Evolutionary conservation across 257 asterid species (phyloP), one percentile per base, ranked within the genome.

Genomic region (Solanum appendiculatum): DNA sequence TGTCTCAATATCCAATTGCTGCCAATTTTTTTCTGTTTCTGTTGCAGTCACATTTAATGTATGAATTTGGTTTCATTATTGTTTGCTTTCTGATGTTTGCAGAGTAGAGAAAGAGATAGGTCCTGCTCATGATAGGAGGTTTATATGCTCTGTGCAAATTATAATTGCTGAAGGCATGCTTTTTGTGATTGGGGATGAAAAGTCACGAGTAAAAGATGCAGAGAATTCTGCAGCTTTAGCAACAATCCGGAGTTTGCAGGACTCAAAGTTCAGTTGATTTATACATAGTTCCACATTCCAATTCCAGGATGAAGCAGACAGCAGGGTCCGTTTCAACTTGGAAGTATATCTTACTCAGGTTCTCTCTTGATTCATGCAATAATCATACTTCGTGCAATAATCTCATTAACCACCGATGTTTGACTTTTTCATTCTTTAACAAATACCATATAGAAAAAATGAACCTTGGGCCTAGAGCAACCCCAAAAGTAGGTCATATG

Each of bases 221-320:
- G 98, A 94, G 88, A 94, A 86, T 88, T 94, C 98, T 54, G 99
- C 98, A 66, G 98, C 99, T 83, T 92, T 92, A 25, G 34, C 39
- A 42, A 92, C 94, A 95, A 91, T 97, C 36, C 75, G 7, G 33
- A 90, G 89, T 54, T 90, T 95, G 42, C 89, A 86, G 82, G 89
- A 90, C 25, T 85, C 91, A 15, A 91, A 89, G 7, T 88, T 90
- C 85, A 54, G 92, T 25, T 89, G 91, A 89, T 72, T 31, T 78
- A 15, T 77, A 42, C 25, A 4, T 78, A 44, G 81, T 42, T 46
- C 25, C 84, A 42, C 14, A 12, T 78, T 25, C 63, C 36, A 33
- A 73, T 82, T 93, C 92, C 93, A 94, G 99, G 91, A 93, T 5
- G 56, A 78, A 44, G 63, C 84, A 78, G 84, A 10, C 36, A 44